phyloP scores from a whole-genome alignment of 257 asterid genomes.

The Craterostigma plantagineum region DNA sequence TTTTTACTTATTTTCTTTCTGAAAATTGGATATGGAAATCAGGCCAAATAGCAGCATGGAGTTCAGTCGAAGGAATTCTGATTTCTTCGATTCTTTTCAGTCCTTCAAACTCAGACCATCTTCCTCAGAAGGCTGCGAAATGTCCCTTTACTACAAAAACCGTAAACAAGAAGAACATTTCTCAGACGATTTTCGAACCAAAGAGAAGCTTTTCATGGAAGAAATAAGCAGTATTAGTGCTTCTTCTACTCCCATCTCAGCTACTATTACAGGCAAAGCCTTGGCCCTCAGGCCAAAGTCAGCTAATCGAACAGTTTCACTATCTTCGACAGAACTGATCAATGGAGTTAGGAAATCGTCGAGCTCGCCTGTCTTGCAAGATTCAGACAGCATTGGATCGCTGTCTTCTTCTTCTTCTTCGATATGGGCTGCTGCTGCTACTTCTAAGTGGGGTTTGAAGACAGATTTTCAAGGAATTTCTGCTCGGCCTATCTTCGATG shows the following conservation, averaged over 20 bases:
- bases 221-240: slow-evolving; percentile 25
- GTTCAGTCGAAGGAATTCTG: slow-evolving; percentile 41
- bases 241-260: no score
- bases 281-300: slow-evolving; percentile 66
- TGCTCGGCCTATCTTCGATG: no score
- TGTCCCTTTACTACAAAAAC: slow-evolving; percentile 48
- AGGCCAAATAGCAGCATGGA: slow-evolving; percentile 49
- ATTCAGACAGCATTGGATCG: slow-evolving; percentile 32
- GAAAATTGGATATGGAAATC: no score
- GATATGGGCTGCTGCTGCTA: no score
- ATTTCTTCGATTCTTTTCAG: slow-evolving; percentile 54
- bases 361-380: slow-evolving; percentile 58
- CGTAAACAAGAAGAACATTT: slow-evolving; percentile 42
- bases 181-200: slow-evolving; percentile 11
- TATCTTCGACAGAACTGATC: slow-evolving; percentile 17
- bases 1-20: slow-evolving; percentile 6
- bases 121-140: slow-evolving; percentile 31
- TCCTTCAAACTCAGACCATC: slow-evolving; percentile 52
- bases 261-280: slow-evolving; percentile 39
- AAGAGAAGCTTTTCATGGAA: slow-evolving; percentile 49
- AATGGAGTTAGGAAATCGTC: slow-evolving; percentile 50
- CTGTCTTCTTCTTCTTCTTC: no score
- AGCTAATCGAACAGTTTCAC: slow-evolving; percentile 20
- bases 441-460: no score
- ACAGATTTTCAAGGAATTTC: no score